phyloP scores from a whole-genome alignment of 2,329 filamentous ascomycete species.

The Aspergillus jensenii region DNA sequence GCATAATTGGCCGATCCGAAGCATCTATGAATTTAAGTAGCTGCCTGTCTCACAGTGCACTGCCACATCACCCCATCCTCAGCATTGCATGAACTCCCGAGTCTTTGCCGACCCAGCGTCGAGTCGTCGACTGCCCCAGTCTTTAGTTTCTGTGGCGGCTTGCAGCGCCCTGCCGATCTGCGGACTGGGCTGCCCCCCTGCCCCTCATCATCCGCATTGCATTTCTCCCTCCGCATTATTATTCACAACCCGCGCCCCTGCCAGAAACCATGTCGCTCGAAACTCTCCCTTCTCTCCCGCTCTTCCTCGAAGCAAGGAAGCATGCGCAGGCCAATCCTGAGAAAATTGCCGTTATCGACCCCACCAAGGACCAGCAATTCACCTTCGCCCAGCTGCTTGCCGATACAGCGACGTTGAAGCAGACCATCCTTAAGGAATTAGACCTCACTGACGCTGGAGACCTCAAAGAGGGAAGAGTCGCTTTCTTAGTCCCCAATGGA shows the following conservation, averaged over 20 bases:
- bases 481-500: slow-evolving; percentile 41
- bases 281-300: slow-evolving; percentile 39
- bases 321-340: slow-evolving; percentile 31
- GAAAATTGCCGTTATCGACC: slow-evolving; percentile 42
- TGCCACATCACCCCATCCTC: not conserved
- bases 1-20: not conserved
- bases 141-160: not conserved
- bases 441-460: slow-evolving; percentile 24
- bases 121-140: not conserved
- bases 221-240: not conserved
- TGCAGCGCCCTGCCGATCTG: not conserved
- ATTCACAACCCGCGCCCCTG: not conserved
- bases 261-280: slow-evolving; percentile 11
- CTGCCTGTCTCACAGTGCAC: not conserved
- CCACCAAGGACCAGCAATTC: slow-evolving; percentile 39
- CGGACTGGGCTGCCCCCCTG: not conserved
- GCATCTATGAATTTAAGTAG: not conserved
- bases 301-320: slow-evolving; percentile 40
- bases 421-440: slow-evolving; percentile 35
- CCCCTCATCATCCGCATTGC: not conserved
- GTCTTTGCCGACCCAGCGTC: not conserved
- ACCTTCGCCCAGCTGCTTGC: slow-evolving; percentile 42
- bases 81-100: not conserved
- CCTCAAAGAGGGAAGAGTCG: slow-evolving; percentile 39
- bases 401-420: slow-evolving; percentile 38